Evolutionary conservation across 495 filamentous ascomycete genomes (phyloP), one percentile per base, ranked within the genome.

Genomic region (Haplographium delicatum): DNA sequence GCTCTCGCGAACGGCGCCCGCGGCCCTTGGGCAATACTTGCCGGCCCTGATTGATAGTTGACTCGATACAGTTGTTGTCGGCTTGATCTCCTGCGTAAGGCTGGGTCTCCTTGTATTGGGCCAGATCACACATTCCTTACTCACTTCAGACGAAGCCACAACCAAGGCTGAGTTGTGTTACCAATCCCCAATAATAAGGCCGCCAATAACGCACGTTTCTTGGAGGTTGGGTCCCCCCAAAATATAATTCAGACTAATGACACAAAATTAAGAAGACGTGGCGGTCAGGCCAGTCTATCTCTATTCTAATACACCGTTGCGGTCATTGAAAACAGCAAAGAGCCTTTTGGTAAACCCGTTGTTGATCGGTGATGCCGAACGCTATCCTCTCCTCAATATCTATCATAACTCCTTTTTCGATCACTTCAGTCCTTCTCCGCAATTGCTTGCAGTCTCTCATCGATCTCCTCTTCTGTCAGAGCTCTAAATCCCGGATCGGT

Each of bases 381-480:
- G 39, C 53, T 55, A 52, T 55, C 20, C 22, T 11, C 37, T 44
- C 31, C 37, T 24, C 38, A 41, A 22, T 41, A 42, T n/a, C n/a
- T 41, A 51, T 51, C 48, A 24, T 42, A 19, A 27, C 44, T 30
- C 13, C 44, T 19, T 23, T 18, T 25, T 28, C 24, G 31, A n/a
- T 20, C 37, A 40, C 19, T 58, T 81, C 78, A 98, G 72, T 98
- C 93, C 79, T 96, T 97, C 73, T 98, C 93, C 41, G 86, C 86
- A 67, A 98, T 97, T 43, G 90, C 89, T 73, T 98, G 94, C 71
- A 98, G 75, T 65, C 93, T 77, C 73, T 96, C 94, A 62, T 98
- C 93, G 62, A 98, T 97, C 79, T 98, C 93, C 30, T 96, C 91
- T 68, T 95, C 90, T 8, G 90, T 94, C 70, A 98, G 74, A 58